These are phyloP conservation scores for Alternaria gaisen DNA, from an alignment of 2,329 filamentous ascomycete species.

Conservation along the genomic window DNA sequence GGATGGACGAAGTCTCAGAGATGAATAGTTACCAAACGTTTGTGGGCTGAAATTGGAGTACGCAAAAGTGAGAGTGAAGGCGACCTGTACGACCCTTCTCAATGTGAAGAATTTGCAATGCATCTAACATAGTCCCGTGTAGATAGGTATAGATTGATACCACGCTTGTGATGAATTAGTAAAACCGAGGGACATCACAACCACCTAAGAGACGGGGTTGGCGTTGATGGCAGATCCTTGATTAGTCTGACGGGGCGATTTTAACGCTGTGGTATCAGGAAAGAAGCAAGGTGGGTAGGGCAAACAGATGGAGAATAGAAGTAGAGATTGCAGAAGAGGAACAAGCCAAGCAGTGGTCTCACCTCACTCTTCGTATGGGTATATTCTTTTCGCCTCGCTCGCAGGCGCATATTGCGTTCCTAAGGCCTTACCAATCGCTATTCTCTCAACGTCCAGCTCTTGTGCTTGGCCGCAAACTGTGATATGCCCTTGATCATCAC, in stretches of 20 bases:
- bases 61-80: not conserved
- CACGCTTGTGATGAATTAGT: not conserved
- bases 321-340: not conserved
- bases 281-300: not conserved
- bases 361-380: not conserved
- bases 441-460: not conserved
- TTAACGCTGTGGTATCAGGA: not conserved
- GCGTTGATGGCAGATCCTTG: not conserved
- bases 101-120: not conserved
- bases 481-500: not conserved
- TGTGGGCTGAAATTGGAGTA: not conserved
- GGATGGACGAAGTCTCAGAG: not conserved
- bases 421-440: not conserved
- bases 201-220: not conserved
- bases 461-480: not conserved
- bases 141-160: not conserved
- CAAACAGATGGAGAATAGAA: not conserved
- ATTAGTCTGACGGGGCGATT: not conserved
- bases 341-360: not conserved
- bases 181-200: not conserved
- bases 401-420: not conserved
- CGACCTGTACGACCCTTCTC: not conserved
- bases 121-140: not conserved
- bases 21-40: not conserved
- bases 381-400: not conserved